Base-by-base conservation (phyloP, 106 monocot species). In the Dioscorea dumetorum region DNA sequence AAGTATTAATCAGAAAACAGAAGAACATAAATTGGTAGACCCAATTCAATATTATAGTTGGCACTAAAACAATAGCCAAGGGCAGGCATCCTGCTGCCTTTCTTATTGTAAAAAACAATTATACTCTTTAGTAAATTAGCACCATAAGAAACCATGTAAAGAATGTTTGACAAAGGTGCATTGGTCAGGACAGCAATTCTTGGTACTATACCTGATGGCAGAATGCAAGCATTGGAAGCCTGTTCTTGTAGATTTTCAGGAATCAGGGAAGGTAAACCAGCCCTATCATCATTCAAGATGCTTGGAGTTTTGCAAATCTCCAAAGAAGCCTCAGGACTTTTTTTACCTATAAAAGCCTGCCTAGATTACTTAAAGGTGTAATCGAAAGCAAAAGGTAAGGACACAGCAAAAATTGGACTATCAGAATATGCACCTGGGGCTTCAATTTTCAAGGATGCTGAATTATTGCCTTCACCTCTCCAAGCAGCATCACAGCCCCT, bases 141-240 rank as follows among this genome's bases (percentile, higher is more conserved):
- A 41, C 41, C 5, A 6, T 41, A 10, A 41, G 9, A 41, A 41
- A 41, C 41, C 10, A 41, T 41, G 41, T 8, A 10, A 41, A 41
- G 41, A 41, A 41, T 41, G 41, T 10, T 41, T 41, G 10, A 41
- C 2, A 5, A 41, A 41, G 10, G 10, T 0, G 41, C 41, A 3
- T 6, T 10, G 3, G 41, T 0, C 10, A 10, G 41, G 41, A 41
- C 41, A 41, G 54, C 19, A 19, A 54, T 54, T 54, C 18, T 15
- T 54, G 18, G 62, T 28, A 79, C 86, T 86, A 72, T 50, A 79
- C 90, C 90, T 76, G 86, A 70, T 57, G 81, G 63, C 70, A 33
- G 14, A 86, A 67, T 61, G 22, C 51, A 66, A 52, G 67, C 71
- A 63, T 67, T 12, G 24, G 75, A 48, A 62, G 71, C 33, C 12